Base-by-base conservation (phyloP, 2,329 filamentous ascomycete species). In the Malbranchea cinnamomea region DNA sequence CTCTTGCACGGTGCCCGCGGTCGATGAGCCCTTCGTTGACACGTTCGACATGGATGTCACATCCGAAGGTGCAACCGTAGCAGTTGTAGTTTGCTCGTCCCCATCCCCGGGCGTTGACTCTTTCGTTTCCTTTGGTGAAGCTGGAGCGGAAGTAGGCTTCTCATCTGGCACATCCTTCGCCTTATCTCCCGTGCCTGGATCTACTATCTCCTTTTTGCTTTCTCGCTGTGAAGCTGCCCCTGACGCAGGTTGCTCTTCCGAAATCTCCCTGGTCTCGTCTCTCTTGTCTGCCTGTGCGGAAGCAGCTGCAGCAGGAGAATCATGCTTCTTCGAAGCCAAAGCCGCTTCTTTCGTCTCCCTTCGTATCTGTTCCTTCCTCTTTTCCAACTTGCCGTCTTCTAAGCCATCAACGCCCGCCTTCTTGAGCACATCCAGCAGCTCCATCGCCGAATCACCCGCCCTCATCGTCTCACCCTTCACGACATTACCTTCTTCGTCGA, bases 401-500 rank as follows among this genome's bases (percentile, higher is more conserved):
- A 30, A 62, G 37, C 71, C 62, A 6, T 68, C 57, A 6, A 81
- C 60, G 2, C 83, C 83, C n/a, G 74, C 81, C 50, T 85, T 85
- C 44, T 76, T 65, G 33, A 94, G 56, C 1, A 74, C 70, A 29
- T 87, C 74, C 10, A 79, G 51, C 3, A 94, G 61, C 40, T 79
- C 69, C 6, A 72, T 62, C 11, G 78, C 69, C 9, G 67, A 60
- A 30, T 77, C 70, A 5, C 75, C 77, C 0, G 83, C 78, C n/a
- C 60, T 69, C 21, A 73, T 70, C 17, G 78, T 57, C 32, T 61
- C 68, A 42, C 68, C 73, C 0, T 71, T 79, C 28, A 93, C 54
- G 3, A 95, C 68, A 45, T 92, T 89, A 33, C 76, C 89, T 7
- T 92, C 71, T 6, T 94, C 85, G 47, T 95, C 89, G 14, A 95